Evolutionary conservation across 768 basidiomycete species (phyloP), one percentile per base, ranked within the genome.

Genomic region (Xerocomellus amylosporus): DNA sequence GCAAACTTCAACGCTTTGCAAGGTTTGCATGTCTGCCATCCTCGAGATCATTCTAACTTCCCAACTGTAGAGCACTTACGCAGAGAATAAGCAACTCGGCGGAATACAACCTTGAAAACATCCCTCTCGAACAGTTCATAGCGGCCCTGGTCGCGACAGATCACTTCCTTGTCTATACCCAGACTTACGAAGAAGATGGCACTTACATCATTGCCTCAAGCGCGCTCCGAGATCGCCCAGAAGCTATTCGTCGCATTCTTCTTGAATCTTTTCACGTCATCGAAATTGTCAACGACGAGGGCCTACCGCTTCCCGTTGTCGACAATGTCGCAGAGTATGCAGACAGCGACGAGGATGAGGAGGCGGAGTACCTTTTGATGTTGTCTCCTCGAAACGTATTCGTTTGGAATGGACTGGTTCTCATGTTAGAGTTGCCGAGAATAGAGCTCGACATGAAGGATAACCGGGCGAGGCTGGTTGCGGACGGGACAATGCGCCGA

Each of bases 111-210:
- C 77, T 98, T 31, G 88, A 92, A 54, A 78, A 83, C 51, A 74
- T 87, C 36, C 78, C 86, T 40, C 74, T 95, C 54, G 88, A 89
- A 48, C 77, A 78, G n/a, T 89, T 96, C 70, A 88, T 98, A 50
- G 75, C 84, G 22, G 77, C 80, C 12, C 79, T 99, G 8, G 84
- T 90, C 20, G 83, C 86, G 31, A 86, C 92, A 8, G 93, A 90
- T 58, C 95, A 98, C 69, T 88, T 94, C 72, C 84, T 99, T 53
- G 90, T 99, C 42, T 96, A 97, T 71, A 97, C 96, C 2, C 83
- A 87, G 56, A 71, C 74, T 8, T 88, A 88, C 68, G 93, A 96
- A 70, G 85, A 88, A 62, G 87, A 96, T n/a, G 93, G 93, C 5
- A 84, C 87, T 12, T 99, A 98, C 67, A 84, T 98, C 56, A 77